Conservation (phyloP, 2,329 filamentous ascomycete species). For the Colletotrichum lentis region DNA sequence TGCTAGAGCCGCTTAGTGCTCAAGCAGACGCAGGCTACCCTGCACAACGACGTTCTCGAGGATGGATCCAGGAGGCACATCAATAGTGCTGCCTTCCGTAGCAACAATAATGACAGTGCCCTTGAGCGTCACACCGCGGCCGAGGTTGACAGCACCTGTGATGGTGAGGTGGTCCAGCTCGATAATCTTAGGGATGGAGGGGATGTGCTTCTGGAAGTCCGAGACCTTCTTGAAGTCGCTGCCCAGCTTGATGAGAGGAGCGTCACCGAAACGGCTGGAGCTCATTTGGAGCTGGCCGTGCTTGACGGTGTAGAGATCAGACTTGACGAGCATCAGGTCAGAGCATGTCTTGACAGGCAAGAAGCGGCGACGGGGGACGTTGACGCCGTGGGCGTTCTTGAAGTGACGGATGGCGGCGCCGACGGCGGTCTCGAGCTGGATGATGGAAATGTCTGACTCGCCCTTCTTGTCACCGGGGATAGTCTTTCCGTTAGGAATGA, state of each 20-base stretch:
- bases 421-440: slow-evolving; percentile 98
- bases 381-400: slow-evolving; percentile 97
- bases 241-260: slow-evolving; percentile 97
- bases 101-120: slow-evolving; percentile 99
- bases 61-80: slow-evolving; percentile 94
- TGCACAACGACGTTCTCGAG: slow-evolving; percentile 99
- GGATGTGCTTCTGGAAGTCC: slow-evolving; percentile 88
- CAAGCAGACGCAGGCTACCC: slow-evolving; percentile 82
- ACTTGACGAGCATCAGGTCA: slow-evolving; percentile 99
- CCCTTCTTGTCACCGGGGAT: slow-evolving; percentile 99
- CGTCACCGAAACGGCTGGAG: slow-evolving; percentile 93
- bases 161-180: slow-evolving; percentile 96
- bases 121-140: slow-evolving; percentile 94
- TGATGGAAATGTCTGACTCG: slow-evolving; percentile 95
- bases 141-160: slow-evolving; percentile 95
- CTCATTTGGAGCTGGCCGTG: slow-evolving; percentile 98
- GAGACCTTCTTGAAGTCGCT: slow-evolving; percentile 99
- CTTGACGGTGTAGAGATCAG: slow-evolving; percentile 97
- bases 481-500: slow-evolving; percentile 98
- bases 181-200: slow-evolving; percentile 88
- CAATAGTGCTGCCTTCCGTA: slow-evolving; percentile 96
- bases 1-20: slow-evolving; percentile 60
- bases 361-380: slow-evolving; percentile 96
- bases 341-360: slow-evolving; percentile 99
- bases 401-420: slow-evolving; percentile 99